phyloP scores from a whole-genome alignment of 768 basidiomycete species.

The Leucocoprinus sp. region DNA sequence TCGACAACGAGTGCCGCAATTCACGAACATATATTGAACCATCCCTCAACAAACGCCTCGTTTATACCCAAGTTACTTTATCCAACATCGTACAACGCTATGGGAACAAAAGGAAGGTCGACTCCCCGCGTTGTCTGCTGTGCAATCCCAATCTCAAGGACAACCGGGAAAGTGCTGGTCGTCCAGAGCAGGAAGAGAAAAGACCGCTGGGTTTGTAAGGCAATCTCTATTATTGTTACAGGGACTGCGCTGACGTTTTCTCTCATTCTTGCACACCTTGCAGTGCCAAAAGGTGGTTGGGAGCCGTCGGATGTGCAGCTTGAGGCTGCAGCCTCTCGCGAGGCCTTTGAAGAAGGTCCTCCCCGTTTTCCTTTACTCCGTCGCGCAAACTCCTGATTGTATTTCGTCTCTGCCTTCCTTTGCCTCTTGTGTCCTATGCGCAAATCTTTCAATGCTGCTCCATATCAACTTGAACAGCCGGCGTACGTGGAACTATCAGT shows the following conservation, averaged over 20 bases:
- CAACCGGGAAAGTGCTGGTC: slow-evolving; percentile 71
- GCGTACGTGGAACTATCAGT: slow-evolving; percentile 80
- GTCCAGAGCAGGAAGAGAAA: slow-evolving; percentile 79
- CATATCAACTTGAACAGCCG: slow-evolving; percentile 44
- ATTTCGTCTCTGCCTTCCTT: slow-evolving; percentile 26
- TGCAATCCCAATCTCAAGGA: slow-evolving; percentile 74
- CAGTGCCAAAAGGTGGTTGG: slow-evolving; percentile 93
- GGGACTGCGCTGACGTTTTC: slow-evolving; percentile 4
- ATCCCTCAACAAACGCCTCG: slow-evolving; percentile 12
- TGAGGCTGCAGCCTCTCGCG: slow-evolving; percentile 83
- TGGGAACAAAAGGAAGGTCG: slow-evolving; percentile 68
- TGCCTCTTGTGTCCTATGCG: slow-evolving; percentile 19
- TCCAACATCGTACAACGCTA: slow-evolving; percentile 18
- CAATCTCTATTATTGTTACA: not conserved
- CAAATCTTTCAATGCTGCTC: not conserved
- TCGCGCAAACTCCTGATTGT: slow-evolving; percentile 66
- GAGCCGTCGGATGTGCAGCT: slow-evolving; percentile 73
- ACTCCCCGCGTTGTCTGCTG: slow-evolving; percentile 85
- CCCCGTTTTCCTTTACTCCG: slow-evolving; percentile 68
- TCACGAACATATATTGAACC: slow-evolving; percentile 23
- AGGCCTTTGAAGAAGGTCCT: slow-evolving; percentile 96
- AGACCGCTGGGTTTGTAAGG: slow-evolving; percentile 86
- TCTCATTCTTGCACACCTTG: slow-evolving; percentile 1
- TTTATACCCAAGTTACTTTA: slow-evolving; percentile 13
- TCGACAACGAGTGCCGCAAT: slow-evolving; percentile 16